These are phyloP conservation scores for Phlegmacium glaucopus DNA, from an alignment of 768 basidiomycete genomes.

Conservation along the genomic window DNA sequence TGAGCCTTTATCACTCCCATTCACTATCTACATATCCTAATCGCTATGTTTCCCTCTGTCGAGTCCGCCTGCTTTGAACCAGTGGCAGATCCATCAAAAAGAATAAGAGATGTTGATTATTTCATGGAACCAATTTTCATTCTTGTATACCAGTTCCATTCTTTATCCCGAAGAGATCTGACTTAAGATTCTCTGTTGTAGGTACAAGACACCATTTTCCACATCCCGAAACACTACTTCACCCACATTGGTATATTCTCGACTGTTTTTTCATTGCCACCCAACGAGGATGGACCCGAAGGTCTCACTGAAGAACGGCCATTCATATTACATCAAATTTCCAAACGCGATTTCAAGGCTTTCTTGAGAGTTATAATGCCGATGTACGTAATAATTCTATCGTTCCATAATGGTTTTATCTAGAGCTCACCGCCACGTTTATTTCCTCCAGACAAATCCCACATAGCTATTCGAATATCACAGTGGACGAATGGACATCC, in stretches of 20 bases:
- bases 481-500: constrained; percentile 11
- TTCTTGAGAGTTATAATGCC: constrained; percentile 16
- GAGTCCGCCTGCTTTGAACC: too few relatives aligned
- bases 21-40: too few relatives aligned
- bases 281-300: not conserved
- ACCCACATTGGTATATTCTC: constrained; percentile 1
- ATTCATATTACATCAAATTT: constrained; percentile 11
- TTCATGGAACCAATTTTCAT: constrained; percentile 2
- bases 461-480: not conserved
- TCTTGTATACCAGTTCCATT: not conserved
- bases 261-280: constrained; percentile 6
- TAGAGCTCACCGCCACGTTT: not conserved
- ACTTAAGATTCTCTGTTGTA: not conserved
- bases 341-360: constrained; percentile 10
- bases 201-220: constrained; percentile 11
- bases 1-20: too few relatives aligned
- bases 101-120: not conserved
- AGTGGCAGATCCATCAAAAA: not conserved
- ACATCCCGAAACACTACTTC: constrained; percentile 10
- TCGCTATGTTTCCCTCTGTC: too few relatives aligned
- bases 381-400: constrained; percentile 3
- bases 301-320: constrained; percentile 14
- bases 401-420: not conserved
- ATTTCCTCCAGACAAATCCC: not conserved
- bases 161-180: not conserved